Evolutionary conservation across 345 rosid species (phyloP).

Genomic region (Citrus sinensis): DVS_A1.0 CM039161.1:977001-977500

Average conservation of each 20-base stretch:
- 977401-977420: slow-evolving; percentile 5
- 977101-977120: not conserved
- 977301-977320: slow-evolving; percentile 34
- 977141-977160: slow-evolving; percentile 16
- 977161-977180: slow-evolving; percentile 97
- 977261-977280: slow-evolving; percentile 72
- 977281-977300: slow-evolving; percentile 44
- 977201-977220: slow-evolving; percentile 80
- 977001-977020: not conserved
- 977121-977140: not conserved
- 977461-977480: not conserved
- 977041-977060: not conserved
- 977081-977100: not conserved
- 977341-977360: slow-evolving; percentile 66
- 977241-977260: slow-evolving; percentile 80
- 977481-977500: slow-evolving; percentile 35
- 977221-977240: slow-evolving; percentile 62
- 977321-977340: slow-evolving; percentile 72
- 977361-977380: slow-evolving; percentile 50
- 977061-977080: not conserved
- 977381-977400: slow-evolving; percentile 18
- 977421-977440: not conserved
- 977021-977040: not conserved
- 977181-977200: slow-evolving; percentile 83
- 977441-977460: not conserved